A percentile compares a stretch with the other conserved stretches of the same genome.
phyloP scores from a whole-genome alignment of 1,284 basidiomycete genomes.

The Ustilago curta region DNA sequence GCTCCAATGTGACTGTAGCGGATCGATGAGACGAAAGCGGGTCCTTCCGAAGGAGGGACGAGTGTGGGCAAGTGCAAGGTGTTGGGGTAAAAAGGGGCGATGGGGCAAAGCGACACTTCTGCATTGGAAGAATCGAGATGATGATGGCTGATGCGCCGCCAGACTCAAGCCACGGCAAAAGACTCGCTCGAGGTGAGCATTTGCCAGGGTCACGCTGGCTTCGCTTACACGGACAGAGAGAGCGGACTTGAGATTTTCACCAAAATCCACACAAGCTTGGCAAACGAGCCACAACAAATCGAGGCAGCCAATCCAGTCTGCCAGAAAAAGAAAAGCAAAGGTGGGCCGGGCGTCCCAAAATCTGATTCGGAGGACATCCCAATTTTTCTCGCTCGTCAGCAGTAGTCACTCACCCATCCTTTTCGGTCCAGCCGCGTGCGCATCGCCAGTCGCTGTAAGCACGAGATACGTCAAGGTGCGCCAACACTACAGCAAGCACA shows the following conservation, averaged over 20 bases:
- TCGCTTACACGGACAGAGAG: not conserved
- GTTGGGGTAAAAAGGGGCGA: not conserved
- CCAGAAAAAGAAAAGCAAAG: too few relatives aligned
- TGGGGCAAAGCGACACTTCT: not conserved
- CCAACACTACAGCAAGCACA: too few relatives aligned
- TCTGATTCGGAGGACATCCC: conserved; percentile 13
- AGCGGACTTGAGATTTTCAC: too few relatives aligned
- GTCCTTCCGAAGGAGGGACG: not conserved
- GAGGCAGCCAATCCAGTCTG: too few relatives aligned
- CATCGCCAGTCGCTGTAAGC: conserved; percentile 11
- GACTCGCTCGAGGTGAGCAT: not conserved
- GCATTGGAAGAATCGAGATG: not conserved
- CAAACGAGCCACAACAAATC: too few relatives aligned
- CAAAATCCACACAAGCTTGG: too few relatives aligned
- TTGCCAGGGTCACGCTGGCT: conserved; percentile 13
- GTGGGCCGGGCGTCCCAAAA: not conserved
- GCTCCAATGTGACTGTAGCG: not conserved
- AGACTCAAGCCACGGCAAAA: too few relatives aligned
- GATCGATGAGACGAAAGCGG: not conserved
- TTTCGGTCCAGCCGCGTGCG: not conserved
- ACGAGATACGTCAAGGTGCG: conserved; percentile 23
- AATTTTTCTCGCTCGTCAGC: not conserved
- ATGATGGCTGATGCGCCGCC: conserved; percentile 11
- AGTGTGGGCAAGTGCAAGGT: not conserved
- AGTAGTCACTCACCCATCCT: not conserved